Base-by-base conservation (phyloP, 306 rosid species). In the Inga laurina region DNA sequence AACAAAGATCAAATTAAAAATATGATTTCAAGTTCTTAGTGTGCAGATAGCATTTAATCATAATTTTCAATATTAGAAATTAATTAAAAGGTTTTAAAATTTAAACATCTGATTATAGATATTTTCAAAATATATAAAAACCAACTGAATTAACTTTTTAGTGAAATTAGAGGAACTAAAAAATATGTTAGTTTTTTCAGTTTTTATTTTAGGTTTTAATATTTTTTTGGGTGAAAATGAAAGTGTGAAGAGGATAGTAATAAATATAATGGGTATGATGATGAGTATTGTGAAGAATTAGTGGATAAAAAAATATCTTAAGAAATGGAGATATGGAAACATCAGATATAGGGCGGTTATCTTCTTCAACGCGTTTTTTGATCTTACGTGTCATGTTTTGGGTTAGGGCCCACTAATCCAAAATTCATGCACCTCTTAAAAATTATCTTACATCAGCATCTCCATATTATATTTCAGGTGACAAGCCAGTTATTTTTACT, bases 311-410 rank as follows among this genome's bases (percentile, higher is more conserved):
- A 77, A 86, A 37, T 75, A 56, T 59, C 34, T 59, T 8, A n/a
- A 22, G 66, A 59, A 62, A 62, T 62, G 79, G 79, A 75, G n/a
- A 6, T 6, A 1, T 13, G 0, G n/a, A 32, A 32, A 15, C 71
- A 27, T 6, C 4, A 13, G 44, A 64, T n/a, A 65, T 32, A 65
- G 68, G 39, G 71, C 19, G 43, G 43, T 14, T 44, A 51, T 57
- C 78, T 87, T 90, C 88, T 90, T 81, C 8, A 34, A 91, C 95
- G 93, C 93, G 95, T 86, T 90, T 91, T 91, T 81, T 8, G 84
- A 80, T 64, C 82, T 64, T 84, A 87, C 86, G 92, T 91, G 92
- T 85, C 88, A 79, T 49, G 14, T 13, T 43, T 45, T 56, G 61
- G 45, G 68, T 73, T 30, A 10, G 54, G 69, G 49, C 43, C 77